Evolutionary conservation across 2,329 filamentous ascomycete genomes (phyloP).

Genomic region (Corniculantispora saksenae): DNA sequence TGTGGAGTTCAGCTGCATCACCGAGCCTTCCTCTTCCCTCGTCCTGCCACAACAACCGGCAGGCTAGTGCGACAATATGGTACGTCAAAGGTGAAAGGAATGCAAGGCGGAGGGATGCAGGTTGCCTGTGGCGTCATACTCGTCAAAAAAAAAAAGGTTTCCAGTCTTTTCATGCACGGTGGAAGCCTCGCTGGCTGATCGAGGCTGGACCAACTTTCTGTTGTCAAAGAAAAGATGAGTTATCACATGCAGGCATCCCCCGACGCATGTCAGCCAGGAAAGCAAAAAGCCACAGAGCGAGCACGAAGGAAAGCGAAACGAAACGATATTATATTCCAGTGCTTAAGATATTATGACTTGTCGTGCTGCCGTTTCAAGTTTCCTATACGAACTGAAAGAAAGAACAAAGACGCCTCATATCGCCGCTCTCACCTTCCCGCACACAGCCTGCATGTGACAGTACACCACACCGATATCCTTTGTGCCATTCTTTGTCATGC

Average conservation of each 20-base stretch:
- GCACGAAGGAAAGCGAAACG: neutral
- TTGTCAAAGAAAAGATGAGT: slow-evolving; percentile 5
- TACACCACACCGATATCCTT: slow-evolving; percentile 9
- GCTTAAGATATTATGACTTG: slow-evolving; percentile 5
- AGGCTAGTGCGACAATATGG: neutral
- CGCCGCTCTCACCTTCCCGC: slow-evolving; percentile 1
- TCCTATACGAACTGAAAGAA: slow-evolving; percentile 2
- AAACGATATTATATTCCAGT: neutral
- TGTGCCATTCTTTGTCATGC: slow-evolving; percentile 15
- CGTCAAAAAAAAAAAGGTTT: neutral
- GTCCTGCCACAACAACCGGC: neutral
- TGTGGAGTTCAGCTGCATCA: neutral
- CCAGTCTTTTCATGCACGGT: neutral
- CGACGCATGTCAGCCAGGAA: neutral
- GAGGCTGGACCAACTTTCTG: neutral
- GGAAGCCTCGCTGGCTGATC: neutral
- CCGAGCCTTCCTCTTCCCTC: neutral
- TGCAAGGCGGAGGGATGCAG: neutral
- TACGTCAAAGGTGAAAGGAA: neutral
- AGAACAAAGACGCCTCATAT: slow-evolving; percentile 15
- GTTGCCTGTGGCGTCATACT: slow-evolving; percentile 4
- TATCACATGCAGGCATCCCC: slow-evolving; percentile 3
- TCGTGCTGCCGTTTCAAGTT: neutral
- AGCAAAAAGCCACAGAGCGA: neutral
- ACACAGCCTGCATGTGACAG: slow-evolving; percentile 15